A percentile compares a stretch with the other conserved stretches of the same genome.
Conservation (phyloP, 2,329 filamentous ascomycete species). For the Penicillium griseofulvum region DNA sequence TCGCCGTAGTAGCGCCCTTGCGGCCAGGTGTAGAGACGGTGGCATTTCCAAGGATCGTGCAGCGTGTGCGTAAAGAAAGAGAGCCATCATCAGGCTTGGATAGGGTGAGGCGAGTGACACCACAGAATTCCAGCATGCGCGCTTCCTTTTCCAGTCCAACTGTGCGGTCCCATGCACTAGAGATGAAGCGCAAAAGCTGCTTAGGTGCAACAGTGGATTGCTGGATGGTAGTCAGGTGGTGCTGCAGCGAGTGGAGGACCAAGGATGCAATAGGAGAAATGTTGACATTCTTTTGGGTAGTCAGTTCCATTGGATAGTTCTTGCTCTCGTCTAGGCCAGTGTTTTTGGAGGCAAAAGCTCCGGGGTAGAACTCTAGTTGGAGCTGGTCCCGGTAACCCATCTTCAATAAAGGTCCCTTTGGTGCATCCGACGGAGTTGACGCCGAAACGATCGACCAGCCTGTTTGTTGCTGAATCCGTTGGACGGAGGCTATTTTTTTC, state of each 20-base stretch:
- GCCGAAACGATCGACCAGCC: conserved; percentile 47
- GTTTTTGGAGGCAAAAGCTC: conserved; percentile 31
- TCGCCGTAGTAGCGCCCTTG: conserved; percentile 12
- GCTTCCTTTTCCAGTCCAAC: conserved; percentile 44
- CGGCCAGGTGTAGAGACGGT: conserved; percentile 12
- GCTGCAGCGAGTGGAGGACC: conserved; percentile 43
- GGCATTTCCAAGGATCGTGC: conserved; percentile 36
- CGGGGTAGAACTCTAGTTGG: conserved; percentile 43
- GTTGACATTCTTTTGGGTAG: conserved; percentile 21
- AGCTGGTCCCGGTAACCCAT: conserved; percentile 45
- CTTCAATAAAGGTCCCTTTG: conserved; percentile 36
- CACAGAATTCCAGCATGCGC: conserved; percentile 45
- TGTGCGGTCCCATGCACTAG: conserved; percentile 44
- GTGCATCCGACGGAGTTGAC: conserved; percentile 24
- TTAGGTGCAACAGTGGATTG: conserved; percentile 38
- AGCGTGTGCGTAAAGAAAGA: conserved; percentile 36
- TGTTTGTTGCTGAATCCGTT: conserved; percentile 40
- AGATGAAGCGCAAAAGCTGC: conserved; percentile 42
- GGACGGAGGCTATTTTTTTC: conserved; percentile 36
- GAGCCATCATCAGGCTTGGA: conserved; percentile 25
- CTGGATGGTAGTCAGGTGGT: conserved; percentile 35
- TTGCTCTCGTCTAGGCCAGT: conserved; percentile 23
- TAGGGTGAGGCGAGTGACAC: conserved; percentile 42
- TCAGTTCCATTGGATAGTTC: conserved; percentile 35
- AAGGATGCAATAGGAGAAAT: conserved; percentile 41